phyloP scores from a whole-genome alignment of 495 filamentous ascomycete species.

The Lophiotrema nucula region DNA sequence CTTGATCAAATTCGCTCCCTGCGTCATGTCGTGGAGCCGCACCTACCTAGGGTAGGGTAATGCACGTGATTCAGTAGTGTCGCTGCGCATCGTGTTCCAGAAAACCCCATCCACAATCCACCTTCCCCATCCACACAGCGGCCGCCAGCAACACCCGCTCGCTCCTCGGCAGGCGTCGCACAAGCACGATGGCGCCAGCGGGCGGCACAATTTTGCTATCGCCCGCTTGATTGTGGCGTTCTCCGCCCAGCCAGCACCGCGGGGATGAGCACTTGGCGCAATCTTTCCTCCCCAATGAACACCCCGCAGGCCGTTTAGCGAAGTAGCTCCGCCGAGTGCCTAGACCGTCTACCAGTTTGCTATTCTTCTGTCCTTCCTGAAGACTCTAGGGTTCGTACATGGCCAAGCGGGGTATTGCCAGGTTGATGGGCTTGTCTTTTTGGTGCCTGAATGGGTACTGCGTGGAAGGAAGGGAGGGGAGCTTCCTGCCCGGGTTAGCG shows the following conservation, averaged over 20 bases:
- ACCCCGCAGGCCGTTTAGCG: background rate
- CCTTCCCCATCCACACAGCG: background rate
- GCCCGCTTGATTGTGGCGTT: conserved; percentile 12
- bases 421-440: background rate
- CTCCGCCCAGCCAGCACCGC: conserved; percentile 3
- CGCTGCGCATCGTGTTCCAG: too few relatives aligned
- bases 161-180: background rate
- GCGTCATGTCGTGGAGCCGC: too few relatives aligned
- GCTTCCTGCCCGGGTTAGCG: conserved; percentile 19
- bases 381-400: background rate
- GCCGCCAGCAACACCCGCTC: background rate
- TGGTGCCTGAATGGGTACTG: background rate
- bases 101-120: background rate
- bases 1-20: too few relatives aligned
- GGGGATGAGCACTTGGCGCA: conserved; percentile 12
- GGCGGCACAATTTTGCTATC: conserved; percentile 1
- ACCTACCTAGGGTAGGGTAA: too few relatives aligned
- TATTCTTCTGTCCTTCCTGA: conserved; percentile 27
- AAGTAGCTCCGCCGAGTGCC: background rate
- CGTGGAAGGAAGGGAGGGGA: too few relatives aligned
- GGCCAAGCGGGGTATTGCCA: conserved; percentile 21
- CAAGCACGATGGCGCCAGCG: background rate
- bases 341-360: too few relatives aligned
- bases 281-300: conserved; percentile 20
- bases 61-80: too few relatives aligned